Evolutionary conservation across 352 stramenopile genomes (phyloP).

Genomic region (Phytophthora pini): DNA sequence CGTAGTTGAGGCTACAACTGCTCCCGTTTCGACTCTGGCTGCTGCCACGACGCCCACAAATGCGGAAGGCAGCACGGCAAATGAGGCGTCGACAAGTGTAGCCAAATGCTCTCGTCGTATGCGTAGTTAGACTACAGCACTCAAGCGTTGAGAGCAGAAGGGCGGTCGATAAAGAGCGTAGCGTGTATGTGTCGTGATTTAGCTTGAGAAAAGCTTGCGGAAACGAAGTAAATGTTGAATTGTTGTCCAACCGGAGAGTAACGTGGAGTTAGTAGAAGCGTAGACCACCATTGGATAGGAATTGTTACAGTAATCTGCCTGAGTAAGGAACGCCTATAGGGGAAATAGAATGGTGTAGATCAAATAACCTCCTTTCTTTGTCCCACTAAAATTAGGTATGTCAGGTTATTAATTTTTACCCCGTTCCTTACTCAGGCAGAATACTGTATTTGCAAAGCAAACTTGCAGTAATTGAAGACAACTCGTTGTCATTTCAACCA

Average conservation of each 20-base stretch:
- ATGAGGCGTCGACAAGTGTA: neutral
- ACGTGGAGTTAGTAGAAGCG: neutral
- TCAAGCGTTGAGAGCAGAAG: neutral
- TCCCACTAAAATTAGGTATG: no score
- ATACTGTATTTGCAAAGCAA: no score
- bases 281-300: neutral
- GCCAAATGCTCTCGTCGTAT: constrained; percentile 28
- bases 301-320: no score
- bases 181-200: constrained; percentile 7
- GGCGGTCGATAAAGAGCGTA: neutral
- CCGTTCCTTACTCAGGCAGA: no score
- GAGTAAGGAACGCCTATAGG: no score
- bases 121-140: constrained; percentile 7
- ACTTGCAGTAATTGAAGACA: no score
- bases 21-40: neutral
- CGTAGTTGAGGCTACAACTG: constrained; percentile 3
- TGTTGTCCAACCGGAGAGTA: neutral
- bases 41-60: neutral
- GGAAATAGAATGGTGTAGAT: no score
- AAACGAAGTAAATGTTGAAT: constrained; percentile 1
- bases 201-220: neutral
- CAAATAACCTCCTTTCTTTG: no score
- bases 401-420: no score
- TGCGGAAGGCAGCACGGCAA: neutral
- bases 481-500: no score